Evolutionary conservation across 352 stramenopile genomes (phyloP).

Genomic region (Elongisporangium anandrum): DNA sequence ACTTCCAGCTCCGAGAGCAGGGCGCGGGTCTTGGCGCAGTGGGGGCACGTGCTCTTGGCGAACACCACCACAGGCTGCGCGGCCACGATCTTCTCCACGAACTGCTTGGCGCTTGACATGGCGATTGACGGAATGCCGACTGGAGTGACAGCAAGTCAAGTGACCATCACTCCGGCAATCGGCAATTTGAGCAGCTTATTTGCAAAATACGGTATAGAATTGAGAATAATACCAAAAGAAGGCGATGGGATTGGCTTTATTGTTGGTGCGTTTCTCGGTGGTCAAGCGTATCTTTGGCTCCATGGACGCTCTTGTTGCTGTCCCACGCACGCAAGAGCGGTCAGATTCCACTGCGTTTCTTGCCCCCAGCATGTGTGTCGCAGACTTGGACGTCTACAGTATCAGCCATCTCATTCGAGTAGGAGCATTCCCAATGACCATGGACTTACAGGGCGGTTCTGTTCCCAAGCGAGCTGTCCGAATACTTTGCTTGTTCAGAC

Average conservation of each 20-base stretch:
- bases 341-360: neutral
- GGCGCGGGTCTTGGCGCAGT: slow-evolving; percentile 39
- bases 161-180: neutral
- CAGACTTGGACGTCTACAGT: neutral
- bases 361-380: neutral
- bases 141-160: neutral
- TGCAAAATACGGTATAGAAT: neutral
- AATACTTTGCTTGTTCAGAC: too few relatives aligned
- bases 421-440: too few relatives aligned
- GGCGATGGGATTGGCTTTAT: neutral
- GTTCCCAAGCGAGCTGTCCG: too few relatives aligned
- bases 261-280: neutral
- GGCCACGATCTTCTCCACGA: slow-evolving; percentile 11
- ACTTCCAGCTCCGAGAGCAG: slow-evolving; percentile 6
- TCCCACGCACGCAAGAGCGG: neutral
- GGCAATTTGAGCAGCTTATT: neutral
- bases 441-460: too few relatives aligned
- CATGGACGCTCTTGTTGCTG: neutral
- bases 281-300: neutral
- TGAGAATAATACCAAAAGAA: too few relatives aligned
- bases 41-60: slow-evolving; percentile 85
- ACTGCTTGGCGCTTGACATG: slow-evolving; percentile 5
- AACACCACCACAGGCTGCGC: slow-evolving; percentile 31
- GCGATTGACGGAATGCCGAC: neutral
- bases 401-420: neutral